Conservation (phyloP, 129 eudicot species). For the Deinandra increscens region DNA sequence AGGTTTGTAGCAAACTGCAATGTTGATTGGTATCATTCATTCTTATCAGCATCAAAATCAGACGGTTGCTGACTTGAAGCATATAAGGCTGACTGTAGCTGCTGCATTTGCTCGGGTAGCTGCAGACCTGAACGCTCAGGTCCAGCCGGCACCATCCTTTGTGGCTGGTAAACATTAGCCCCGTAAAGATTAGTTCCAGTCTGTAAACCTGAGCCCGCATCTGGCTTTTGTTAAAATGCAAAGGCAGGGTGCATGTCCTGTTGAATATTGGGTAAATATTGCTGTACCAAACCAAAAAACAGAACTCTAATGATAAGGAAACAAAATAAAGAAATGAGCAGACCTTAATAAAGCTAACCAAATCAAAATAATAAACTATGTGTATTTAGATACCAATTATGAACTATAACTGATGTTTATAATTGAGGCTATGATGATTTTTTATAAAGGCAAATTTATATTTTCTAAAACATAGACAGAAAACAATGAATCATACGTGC, state of each 20-base stretch:
- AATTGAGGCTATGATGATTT: too few relatives aligned
- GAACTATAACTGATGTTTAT: too few relatives aligned
- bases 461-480: too few relatives aligned
- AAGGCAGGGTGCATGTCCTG: conserved; percentile 42
- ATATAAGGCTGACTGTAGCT: conserved; percentile 46
- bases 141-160: conserved; percentile 30
- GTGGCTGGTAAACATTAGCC: conserved; percentile 35
- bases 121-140: conserved; percentile 37
- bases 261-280: conserved; percentile 37
- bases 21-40: conserved; percentile 80
- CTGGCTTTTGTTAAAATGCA: conserved; percentile 42
- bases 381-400: too few relatives aligned
- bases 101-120: conserved; percentile 45
- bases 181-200: conserved; percentile 41
- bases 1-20: conserved; percentile 87
- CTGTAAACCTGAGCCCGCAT: conserved; percentile 40
- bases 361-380: too few relatives aligned
- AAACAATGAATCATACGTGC: too few relatives aligned
- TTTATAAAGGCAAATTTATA: too few relatives aligned
- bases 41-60: conserved; percentile 72
- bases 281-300: too few relatives aligned
- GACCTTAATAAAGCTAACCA: too few relatives aligned
- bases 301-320: too few relatives aligned
- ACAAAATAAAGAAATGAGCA: too few relatives aligned
- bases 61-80: conserved; percentile 48